Conservation (phyloP, 2,329 filamentous ascomycete genomes). For the Teratosphaeria viscida region DNA sequence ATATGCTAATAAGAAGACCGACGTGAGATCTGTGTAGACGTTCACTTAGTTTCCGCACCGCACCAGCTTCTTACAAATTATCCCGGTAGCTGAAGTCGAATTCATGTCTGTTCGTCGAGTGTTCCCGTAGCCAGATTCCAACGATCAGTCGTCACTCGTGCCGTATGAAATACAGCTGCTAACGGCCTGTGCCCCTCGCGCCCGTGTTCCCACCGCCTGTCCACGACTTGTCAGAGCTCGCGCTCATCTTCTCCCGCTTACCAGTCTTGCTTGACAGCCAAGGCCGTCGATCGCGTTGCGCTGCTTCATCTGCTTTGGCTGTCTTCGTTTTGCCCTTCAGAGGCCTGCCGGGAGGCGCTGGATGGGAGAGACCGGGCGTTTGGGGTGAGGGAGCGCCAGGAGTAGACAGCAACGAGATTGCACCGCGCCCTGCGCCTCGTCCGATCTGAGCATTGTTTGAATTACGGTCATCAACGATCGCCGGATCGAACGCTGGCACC, state of each 20-base stretch:
- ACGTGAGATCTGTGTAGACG: too few relatives aligned
- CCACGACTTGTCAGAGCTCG: neutral
- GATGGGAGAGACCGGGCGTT: neutral
- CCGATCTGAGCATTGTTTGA: neutral
- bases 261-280: neutral
- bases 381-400: neutral
- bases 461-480: neutral
- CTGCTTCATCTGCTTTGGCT: neutral
- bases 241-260: neutral
- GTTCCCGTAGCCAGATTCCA: too few relatives aligned
- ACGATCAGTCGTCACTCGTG: too few relatives aligned
- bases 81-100: too few relatives aligned
- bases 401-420: neutral
- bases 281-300: neutral
- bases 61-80: too few relatives aligned
- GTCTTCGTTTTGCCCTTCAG: neutral
- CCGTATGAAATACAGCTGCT: too few relatives aligned
- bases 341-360: neutral
- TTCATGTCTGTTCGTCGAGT: too few relatives aligned
- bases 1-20: too few relatives aligned
- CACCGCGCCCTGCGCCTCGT: neutral
- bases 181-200: too few relatives aligned
- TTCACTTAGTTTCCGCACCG: too few relatives aligned
- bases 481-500: neutral
- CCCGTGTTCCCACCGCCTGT: neutral